Percentiles rank a stretch among this genome's conserved stretches.
phyloP scores from a whole-genome alignment of 202 grass and related monocot genomes.

The Zoysia matrella region DNA sequence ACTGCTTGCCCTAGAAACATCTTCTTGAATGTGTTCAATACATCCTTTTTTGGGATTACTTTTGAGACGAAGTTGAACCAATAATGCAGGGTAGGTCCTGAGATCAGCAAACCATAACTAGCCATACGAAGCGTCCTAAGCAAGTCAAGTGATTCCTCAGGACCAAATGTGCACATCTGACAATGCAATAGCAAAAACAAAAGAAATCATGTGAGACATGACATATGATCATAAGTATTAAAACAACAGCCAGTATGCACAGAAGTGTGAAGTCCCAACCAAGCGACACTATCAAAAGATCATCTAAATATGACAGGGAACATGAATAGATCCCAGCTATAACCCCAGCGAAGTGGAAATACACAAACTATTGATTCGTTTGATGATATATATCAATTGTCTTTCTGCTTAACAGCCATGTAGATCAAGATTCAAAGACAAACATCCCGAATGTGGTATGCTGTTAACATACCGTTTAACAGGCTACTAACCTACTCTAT shows the following conservation, averaged over 20 bases:
- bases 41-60: slow-evolving; percentile 78
- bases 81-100: slow-evolving; percentile 83
- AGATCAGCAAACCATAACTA: slow-evolving; percentile 81
- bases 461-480: not conserved
- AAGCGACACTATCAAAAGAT: not conserved
- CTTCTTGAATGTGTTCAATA: slow-evolving; percentile 89
- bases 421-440: slow-evolving; percentile 8
- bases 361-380: not conserved
- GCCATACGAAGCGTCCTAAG: slow-evolving; percentile 89
- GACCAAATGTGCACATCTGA: slow-evolving; percentile 73
- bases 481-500: not conserved
- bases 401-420: not conserved
- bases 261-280: not conserved
- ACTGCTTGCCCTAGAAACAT: slow-evolving; percentile 89
- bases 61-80: slow-evolving; percentile 99
- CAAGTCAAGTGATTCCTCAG: slow-evolving; percentile 63
- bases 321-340: too few relatives aligned
- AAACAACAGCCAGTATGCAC: slow-evolving; percentile 1
- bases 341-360: too few relatives aligned
- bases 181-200: slow-evolving; percentile 44
- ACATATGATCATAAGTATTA: not conserved
- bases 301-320: too few relatives aligned
- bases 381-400: not conserved
- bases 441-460: not conserved
- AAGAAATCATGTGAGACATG: slow-evolving; percentile 39